These are phyloP conservation scores for Amesomyces nigricolor DNA, from an alignment of 2,329 filamentous ascomycete species.

Conservation along the genomic window DNA sequence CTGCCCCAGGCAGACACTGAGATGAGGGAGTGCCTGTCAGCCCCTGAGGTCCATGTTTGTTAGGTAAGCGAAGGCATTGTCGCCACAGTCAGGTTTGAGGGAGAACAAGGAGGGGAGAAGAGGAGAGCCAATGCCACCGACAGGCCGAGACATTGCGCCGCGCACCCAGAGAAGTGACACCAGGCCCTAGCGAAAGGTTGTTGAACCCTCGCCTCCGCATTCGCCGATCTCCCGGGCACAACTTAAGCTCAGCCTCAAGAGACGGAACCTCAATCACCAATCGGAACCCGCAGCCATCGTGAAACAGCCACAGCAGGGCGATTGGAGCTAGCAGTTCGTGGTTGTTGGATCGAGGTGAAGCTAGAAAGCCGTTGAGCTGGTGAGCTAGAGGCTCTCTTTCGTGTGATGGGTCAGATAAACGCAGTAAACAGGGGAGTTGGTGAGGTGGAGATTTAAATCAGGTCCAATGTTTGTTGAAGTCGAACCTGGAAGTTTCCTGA, in stretches of 20 bases:
- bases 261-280: not conserved
- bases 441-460: too few relatives aligned
- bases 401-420: not conserved
- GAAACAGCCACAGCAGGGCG: not conserved
- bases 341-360: too few relatives aligned
- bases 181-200: not conserved
- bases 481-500: too few relatives aligned
- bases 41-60: conserved; percentile 4
- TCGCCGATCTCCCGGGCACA: conserved; percentile 11
- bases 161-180: not conserved
- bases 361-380: conserved; percentile 1
- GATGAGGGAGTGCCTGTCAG: not conserved
- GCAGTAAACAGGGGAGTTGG: not conserved
- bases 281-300: conserved; percentile 1
- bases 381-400: too few relatives aligned
- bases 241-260: not conserved
- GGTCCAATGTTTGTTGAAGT: too few relatives aligned
- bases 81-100: too few relatives aligned
- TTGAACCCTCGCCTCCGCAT: conserved; percentile 2
- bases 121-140: conserved; percentile 4
- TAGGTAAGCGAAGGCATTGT: not conserved
- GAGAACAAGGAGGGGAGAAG: not conserved
- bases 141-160: conserved; percentile 12
- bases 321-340: not conserved
- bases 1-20: not conserved